Evolutionary conservation across 2,329 filamentous ascomycete genomes (phyloP), one percentile per base, ranked within the genome.

Genomic region (Scolecobasidium constrictum): DNA sequence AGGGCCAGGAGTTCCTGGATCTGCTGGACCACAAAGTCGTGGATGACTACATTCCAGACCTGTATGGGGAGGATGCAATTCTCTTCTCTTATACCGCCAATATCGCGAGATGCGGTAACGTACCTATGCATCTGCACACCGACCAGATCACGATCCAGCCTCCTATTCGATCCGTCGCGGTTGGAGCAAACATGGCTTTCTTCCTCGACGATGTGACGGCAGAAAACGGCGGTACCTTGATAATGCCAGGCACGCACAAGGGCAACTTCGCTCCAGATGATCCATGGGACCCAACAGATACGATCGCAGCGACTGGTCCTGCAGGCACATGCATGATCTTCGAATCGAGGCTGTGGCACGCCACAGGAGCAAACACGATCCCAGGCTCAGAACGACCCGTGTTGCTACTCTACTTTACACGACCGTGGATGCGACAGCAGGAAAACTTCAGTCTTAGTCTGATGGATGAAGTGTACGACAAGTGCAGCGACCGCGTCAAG

Each of bases 151-250:
- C 51, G 11, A 47, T 55, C 35, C 48, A 53, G 46, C 55, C 52
- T 4, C 50, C 52, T 3, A 48, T 51, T 13, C 48, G 53, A 11
- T 44, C 52, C 15, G n/a, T 54, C 3, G 47, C 53, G 7, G 52
- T 51, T 28, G 55, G 53, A 5, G 40, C 53, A 26, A 53, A 56
- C 36, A 48, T 53, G 36, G 48, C 52, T 40, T 54, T 40, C 37
- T 55, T 48, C 36, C 49, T 60, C 1, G 52, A 52, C 2, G 61
- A 65, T 35, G 55, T 50, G 6, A 59, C 55, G 3, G 59, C 62
- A 34, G 55, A 51, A 26, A 56, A 52, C 40, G 54, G 53, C 20
- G 53, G 39, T 19, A 57, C 54, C 4, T 47, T 58, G 47, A 53
- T 56, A 48, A 44, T 58, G 22, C 54, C 54, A 1, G 49, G 42